Evolutionary conservation across 768 basidiomycete species (phyloP), one percentile per base, ranked within the genome.

Genomic region (Tylopilus plumbeoviolaceoides): DNA sequence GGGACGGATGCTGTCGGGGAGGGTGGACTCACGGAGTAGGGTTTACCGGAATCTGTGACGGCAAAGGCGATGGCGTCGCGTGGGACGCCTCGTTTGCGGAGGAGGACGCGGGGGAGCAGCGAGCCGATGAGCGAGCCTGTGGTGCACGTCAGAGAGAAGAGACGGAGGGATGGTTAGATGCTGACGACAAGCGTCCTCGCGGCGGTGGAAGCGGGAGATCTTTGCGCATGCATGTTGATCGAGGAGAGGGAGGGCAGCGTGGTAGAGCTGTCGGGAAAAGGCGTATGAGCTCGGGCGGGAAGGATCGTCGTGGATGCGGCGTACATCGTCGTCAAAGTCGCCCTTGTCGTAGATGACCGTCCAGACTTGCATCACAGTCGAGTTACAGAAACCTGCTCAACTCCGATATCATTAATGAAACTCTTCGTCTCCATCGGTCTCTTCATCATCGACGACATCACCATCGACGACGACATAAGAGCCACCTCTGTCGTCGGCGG

Each of bases 401-500:
- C 63, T 68, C 62, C 60, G 47, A 56, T 3, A 1, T 30, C 10
- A 11, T 5, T 17, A 17, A 39, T 40, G 39, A 21, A 11, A 28
- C 57, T 68, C 38, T 84, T 91, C 44, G 81, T 80, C 18, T 82
- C 85, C n/a, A 73, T 93, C 25, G 93, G 92, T 7, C 83, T 93
- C 81, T 95, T 95, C 73, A 94, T 97, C 62, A 79, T 95, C 60
- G 93, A 97, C 68, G 78, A 85, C 4, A 87, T 48, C 42, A 10
- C 15, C 14, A 4, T 27, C 7, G 81, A 86, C 81, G 87, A 77
- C 48, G 4, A 14, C 11, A 7, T n/a, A 15, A 12, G 2, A 7
- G 18, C 31, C 21, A 1, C 27, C 18, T 21, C 20, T 6, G 8
- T 93, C 84, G 92, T 95, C 58, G 93, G 93, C 23, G 93, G 93